These are phyloP conservation scores for Heliocybe sulcata DNA, from an alignment of 1,284 basidiomycete species.

Conservation along the genomic window DNA sequence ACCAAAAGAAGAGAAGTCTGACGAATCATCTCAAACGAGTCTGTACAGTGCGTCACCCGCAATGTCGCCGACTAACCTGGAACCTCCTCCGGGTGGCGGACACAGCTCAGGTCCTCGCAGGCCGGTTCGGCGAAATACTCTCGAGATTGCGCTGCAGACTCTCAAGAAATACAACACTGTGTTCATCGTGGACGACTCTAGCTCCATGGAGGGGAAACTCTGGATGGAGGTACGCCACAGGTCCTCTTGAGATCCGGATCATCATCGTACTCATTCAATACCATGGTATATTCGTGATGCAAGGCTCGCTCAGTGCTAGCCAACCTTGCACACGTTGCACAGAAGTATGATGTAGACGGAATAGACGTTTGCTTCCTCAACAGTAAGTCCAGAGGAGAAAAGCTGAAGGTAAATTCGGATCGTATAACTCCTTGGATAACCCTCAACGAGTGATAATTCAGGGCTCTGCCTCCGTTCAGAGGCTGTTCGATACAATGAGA, in stretches of 20 bases:
- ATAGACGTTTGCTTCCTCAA: slow-evolving; percentile 47
- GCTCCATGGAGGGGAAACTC: slow-evolving; percentile 39
- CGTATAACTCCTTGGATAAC: background rate
- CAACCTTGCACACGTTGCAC: slow-evolving; percentile 32
- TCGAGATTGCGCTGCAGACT: slow-evolving; percentile 35
- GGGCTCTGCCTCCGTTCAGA: slow-evolving; percentile 23
- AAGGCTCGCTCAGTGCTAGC: slow-evolving; percentile 36
- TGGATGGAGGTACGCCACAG: slow-evolving; percentile 38
- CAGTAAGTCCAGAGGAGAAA: slow-evolving; percentile 8
- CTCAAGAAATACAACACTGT: slow-evolving; percentile 43
- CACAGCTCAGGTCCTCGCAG: background rate
- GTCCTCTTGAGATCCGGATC: background rate
- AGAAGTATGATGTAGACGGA: slow-evolving; percentile 38
- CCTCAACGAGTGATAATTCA: slow-evolving; percentile 8
- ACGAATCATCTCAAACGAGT: background rate
- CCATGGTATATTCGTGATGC: background rate
- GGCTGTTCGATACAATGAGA: slow-evolving; percentile 33
- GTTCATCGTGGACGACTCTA: slow-evolving; percentile 51
- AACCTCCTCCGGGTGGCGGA: background rate
- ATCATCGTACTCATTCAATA: background rate
- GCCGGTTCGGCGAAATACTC: slow-evolving; percentile 5
- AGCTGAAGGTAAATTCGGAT: background rate
- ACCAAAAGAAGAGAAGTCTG: background rate
- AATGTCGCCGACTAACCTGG: background rate
- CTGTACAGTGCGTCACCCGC: background rate